Evolutionary conservation across 1,284 basidiomycete genomes (phyloP).

Genomic region (Trametes pubescens): DNA sequence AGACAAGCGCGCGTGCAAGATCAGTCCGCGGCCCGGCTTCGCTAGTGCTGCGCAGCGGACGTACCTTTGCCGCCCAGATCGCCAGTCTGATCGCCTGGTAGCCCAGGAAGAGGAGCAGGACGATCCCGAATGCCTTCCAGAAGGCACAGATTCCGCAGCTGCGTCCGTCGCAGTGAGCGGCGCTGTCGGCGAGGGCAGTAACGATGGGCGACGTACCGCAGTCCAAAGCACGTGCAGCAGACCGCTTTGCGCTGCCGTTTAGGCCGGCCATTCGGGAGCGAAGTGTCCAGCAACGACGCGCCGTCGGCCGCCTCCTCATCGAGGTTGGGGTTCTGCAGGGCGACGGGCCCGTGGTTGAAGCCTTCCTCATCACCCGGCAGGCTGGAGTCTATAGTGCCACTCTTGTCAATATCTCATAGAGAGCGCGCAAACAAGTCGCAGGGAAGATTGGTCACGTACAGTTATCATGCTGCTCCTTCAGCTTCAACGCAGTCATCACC

Average conservation of each 20-base stretch:
- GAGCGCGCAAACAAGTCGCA: neutral
- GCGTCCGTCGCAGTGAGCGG: conserved; percentile 3
- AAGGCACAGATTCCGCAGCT: conserved; percentile 62
- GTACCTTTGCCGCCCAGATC: conserved; percentile 57
- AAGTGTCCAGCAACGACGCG: conserved; percentile 49
- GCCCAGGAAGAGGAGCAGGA: conserved; percentile 49
- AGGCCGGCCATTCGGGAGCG: conserved; percentile 42
- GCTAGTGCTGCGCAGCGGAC: conserved; percentile 26
- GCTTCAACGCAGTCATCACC: conserved; percentile 56
- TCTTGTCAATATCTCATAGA: neutral
- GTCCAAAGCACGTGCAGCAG: conserved; percentile 63
- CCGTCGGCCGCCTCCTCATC: conserved; percentile 41
- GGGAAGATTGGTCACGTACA: conserved; percentile 45
- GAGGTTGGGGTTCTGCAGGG: conserved; percentile 44
- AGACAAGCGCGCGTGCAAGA: neutral
- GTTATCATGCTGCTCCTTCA: conserved; percentile 57
- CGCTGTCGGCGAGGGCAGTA: too few relatives aligned
- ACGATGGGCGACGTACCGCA: conserved; percentile 49
- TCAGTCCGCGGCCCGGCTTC: neutral
- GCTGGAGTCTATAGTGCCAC: conserved; percentile 47
- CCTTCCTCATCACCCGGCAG: conserved; percentile 54
- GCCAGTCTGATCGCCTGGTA: conserved; percentile 56
- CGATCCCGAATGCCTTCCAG: conserved; percentile 64
- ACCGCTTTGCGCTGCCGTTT: conserved; percentile 46
- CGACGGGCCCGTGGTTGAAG: conserved; percentile 42